phyloP scores from a whole-genome alignment of 495 filamentous ascomycete genomes.

The Trichoderma gamsii region DNA sequence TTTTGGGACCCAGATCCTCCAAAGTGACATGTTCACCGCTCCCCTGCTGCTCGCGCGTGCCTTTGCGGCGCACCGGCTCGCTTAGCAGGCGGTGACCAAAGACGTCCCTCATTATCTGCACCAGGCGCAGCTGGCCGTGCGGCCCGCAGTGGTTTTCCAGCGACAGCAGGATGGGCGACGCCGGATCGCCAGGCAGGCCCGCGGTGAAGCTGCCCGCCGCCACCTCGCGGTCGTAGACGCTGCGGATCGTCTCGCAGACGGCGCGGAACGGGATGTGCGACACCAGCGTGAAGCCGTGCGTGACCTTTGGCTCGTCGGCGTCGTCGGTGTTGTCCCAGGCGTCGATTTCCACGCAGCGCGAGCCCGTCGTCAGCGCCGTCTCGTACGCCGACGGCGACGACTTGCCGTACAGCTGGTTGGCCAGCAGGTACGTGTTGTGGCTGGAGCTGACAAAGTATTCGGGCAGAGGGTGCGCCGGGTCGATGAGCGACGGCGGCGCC shows the following conservation, averaged over 20 bases:
- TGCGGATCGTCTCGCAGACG: conserved; percentile 47
- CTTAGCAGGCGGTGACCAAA: conserved; percentile 45
- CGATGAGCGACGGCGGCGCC: conserved; percentile 36
- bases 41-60: conserved; percentile 35
- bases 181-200: conserved; percentile 26
- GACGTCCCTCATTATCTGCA: conserved; percentile 49
- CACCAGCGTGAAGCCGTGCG: conserved; percentile 50
- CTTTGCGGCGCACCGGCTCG: conserved; percentile 37
- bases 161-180: conserved; percentile 47
- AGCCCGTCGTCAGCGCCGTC: conserved; percentile 41
- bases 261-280: conserved; percentile 48
- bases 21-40: conserved; percentile 37
- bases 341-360: conserved; percentile 53
- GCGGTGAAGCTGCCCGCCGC: conserved; percentile 20
- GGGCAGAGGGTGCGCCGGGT: conserved; percentile 42
- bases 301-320: conserved; percentile 47
- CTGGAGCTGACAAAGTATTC: conserved; percentile 63
- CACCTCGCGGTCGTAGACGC: conserved; percentile 42
- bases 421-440: conserved; percentile 67
- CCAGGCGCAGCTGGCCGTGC: conserved; percentile 42
- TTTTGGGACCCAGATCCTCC: conserved; percentile 43
- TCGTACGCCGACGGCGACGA: conserved; percentile 45
- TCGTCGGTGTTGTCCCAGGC: conserved; percentile 49
- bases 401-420: conserved; percentile 46
- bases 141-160: conserved; percentile 49